Evolutionary conservation across 1,139 yeast species (phyloP).

Genomic region (Hyphopichia burtonii): DNA sequence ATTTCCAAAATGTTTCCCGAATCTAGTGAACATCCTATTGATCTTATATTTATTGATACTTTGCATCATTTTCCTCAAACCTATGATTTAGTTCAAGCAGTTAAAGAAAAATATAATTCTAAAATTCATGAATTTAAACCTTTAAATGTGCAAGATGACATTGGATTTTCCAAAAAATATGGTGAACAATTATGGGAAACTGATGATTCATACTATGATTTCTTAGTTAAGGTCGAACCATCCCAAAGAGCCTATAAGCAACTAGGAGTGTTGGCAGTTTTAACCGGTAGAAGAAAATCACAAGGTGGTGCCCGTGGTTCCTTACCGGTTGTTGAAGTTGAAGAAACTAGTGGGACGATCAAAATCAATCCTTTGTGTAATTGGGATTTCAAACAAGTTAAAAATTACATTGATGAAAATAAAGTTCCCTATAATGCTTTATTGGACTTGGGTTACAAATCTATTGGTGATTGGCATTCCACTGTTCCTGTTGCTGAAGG

Average conservation of each 20-base stretch:
- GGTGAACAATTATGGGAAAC: conserved; percentile 84
- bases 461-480: conserved; percentile 95
- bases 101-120: conserved; percentile 55
- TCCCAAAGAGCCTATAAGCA: conserved; percentile 79
- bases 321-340: conserved; percentile 77
- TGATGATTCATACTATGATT: conserved; percentile 82
- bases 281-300: conserved; percentile 88
- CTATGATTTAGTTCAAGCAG: conserved; percentile 62
- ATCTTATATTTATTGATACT: conserved; percentile 85
- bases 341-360: conserved; percentile 63
- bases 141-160: conserved; percentile 48
- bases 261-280: conserved; percentile 71
- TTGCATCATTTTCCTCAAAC: conserved; percentile 94
- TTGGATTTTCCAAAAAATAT: conserved; percentile 63
- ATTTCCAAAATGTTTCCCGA: conserved; percentile 50
- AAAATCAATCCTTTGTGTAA: conserved; percentile 88
- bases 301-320: conserved; percentile 84
- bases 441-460: conserved; percentile 82
- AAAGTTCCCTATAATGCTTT: conserved; percentile 83
- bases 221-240: conserved; percentile 89
- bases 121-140: conserved; percentile 68
- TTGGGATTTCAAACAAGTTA: conserved; percentile 78
- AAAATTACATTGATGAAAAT: conserved; percentile 63
- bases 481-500: conserved; percentile 88
- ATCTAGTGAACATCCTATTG: conserved; percentile 48